Base-by-base conservation (phyloP, 208 protist genomes). In the Novymonas esmeraldas region DNA sequence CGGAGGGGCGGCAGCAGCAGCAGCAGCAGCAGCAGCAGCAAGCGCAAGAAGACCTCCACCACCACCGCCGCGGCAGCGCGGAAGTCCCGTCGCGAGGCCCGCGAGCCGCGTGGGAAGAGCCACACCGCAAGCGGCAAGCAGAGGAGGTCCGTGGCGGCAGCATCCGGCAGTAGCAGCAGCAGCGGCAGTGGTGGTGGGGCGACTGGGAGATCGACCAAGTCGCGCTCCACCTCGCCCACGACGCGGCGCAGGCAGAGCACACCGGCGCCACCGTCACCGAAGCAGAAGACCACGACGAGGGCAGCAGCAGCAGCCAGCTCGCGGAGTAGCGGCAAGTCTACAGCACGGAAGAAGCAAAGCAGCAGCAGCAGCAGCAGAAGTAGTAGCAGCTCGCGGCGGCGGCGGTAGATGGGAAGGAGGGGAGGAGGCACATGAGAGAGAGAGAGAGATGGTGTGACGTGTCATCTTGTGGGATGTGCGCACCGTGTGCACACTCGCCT, bases 1-100 rank as follows among this genome's bases (percentile, higher is more conserved):
- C 65, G 61, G 64, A 60, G 57, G 46, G 31, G 65, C 44, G 46
- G 73, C 48, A 18, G 39, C 46, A 33, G 49, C 20, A 16, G 36
- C 36, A 33, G 45, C 45, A 18, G 51, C 49, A 44, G 70, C 59
- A 14, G 54, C 33, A 39, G 42, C 13, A 56, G 59, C 70, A 73
- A 67, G 54, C 24, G 45, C 29, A 57, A 70, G 45, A 39, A 48
- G 55, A 71, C 36, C 24, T 10, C 49, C 1, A 58, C 33, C 34
- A 42, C 55, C 6, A 22, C 18, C 7, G 9, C 46, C 18, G 41
- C 46, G 13, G 41, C 55, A 38, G 6, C 41, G 36, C 56, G 6
- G n/a, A 28, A 44, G 51, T 38, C 51, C 33, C 18, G 59, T 42
- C 67, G 52, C n/a, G 39, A 42, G 42, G 34, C 44, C 2, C 33